Percentiles rank a stretch among this genome's conserved stretches.
These are phyloP conservation scores for Neobulgaria alba DNA, from an alignment of 2,329 filamentous ascomycete species.

Conservation along the genomic window DNA sequence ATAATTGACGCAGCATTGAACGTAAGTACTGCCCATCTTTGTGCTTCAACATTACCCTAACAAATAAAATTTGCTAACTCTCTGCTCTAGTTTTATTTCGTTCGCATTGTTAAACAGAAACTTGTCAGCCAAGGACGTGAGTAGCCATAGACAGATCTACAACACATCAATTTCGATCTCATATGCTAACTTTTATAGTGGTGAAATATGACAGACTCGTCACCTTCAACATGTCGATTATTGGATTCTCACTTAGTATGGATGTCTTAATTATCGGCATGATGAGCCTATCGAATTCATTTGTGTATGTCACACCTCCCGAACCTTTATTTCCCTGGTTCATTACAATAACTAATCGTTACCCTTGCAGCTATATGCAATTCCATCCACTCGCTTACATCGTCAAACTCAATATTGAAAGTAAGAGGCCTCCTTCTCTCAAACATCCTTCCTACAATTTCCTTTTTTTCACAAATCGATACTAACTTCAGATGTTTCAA, in stretches of 20 bases:
- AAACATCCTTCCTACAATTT: no score
- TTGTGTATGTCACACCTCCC: slow-evolving; percentile 4
- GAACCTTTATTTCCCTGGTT: no score
- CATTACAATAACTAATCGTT: not conserved
- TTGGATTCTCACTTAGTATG: slow-evolving; percentile 34
- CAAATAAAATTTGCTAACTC: no score
- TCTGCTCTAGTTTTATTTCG: no score
- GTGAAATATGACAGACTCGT: slow-evolving; percentile 34
- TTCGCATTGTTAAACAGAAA: slow-evolving; percentile 32
- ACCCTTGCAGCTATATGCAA: slow-evolving; percentile 27
- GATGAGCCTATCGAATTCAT: slow-evolving; percentile 28
- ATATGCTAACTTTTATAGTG: no score
- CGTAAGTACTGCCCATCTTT: no score
- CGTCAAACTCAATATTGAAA: slow-evolving; percentile 37
- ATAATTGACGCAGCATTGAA: slow-evolving; percentile 43
- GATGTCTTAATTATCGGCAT: slow-evolving; percentile 33
- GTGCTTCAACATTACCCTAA: no score
- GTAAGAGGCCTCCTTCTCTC: no score
- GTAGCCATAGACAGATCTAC: no score
- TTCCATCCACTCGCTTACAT: slow-evolving; percentile 36
- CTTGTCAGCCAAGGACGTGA: slow-evolving; percentile 32
- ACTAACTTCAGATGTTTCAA: no score
- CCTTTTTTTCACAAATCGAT: no score
- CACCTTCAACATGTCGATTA: slow-evolving; percentile 33
- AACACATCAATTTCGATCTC: no score